phyloP scores from a whole-genome alignment of 495 filamentous ascomycete genomes.

The Aspergillus haitiensis region DNA sequence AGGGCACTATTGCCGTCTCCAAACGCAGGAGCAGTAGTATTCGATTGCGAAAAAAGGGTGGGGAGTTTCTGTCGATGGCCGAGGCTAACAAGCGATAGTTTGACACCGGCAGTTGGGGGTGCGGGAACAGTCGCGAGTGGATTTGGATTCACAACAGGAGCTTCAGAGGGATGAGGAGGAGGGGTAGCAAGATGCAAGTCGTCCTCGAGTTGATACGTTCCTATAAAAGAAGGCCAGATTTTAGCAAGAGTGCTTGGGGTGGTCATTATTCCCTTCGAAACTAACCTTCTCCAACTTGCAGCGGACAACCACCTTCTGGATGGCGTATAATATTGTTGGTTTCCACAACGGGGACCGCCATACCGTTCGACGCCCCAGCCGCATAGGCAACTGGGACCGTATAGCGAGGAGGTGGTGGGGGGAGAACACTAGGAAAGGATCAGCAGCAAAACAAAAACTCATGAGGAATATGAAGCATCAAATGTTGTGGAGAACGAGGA shows the following conservation, averaged over 20 bases:
- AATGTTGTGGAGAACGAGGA: not conserved
- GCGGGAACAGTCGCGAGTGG: slow-evolving; percentile 80
- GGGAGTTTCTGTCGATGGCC: slow-evolving; percentile 59
- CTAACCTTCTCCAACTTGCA: slow-evolving; percentile 89
- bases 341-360: slow-evolving; percentile 73
- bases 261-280: not conserved
- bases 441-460: slow-evolving; percentile 10
- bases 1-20: slow-evolving; percentile 85
- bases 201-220: slow-evolving; percentile 85
- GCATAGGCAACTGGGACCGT: slow-evolving; percentile 66
- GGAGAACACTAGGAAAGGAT: slow-evolving; percentile 62
- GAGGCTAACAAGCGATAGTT: slow-evolving; percentile 72
- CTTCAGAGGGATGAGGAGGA: slow-evolving; percentile 91
- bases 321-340: slow-evolving; percentile 85
- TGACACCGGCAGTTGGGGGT: slow-evolving; percentile 83
- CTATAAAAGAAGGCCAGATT: slow-evolving; percentile 40
- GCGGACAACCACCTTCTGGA: slow-evolving; percentile 67
- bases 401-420: slow-evolving; percentile 83
- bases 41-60: slow-evolving; percentile 42
- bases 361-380: slow-evolving; percentile 61
- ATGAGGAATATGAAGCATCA: not conserved
- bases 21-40: slow-evolving; percentile 63
- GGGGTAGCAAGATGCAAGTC: slow-evolving; percentile 91
- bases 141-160: slow-evolving; percentile 79
- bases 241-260: slow-evolving; percentile 19